Percentiles rank a stretch among this genome's conserved stretches.
phyloP scores from a whole-genome alignment of 2,329 filamentous ascomycete species.

The Chalaropsis ovoidea region DNA sequence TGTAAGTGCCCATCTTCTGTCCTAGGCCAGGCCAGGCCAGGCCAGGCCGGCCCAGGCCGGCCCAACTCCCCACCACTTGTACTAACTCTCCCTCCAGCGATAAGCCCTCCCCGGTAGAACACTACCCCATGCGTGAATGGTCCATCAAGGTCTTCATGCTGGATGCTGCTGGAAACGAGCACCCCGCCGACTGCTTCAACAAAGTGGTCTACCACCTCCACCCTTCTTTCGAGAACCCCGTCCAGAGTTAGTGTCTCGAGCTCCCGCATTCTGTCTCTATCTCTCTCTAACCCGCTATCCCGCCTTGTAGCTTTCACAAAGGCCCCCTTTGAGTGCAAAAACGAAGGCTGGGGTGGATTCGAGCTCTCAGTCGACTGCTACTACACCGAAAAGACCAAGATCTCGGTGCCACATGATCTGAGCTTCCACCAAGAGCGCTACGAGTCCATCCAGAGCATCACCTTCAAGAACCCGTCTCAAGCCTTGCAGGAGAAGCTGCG shows the following conservation, averaged over 20 bases:
- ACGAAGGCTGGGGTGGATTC: conserved; percentile 98
- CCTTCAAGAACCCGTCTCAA: conserved; percentile 87
- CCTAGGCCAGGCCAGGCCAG: no score
- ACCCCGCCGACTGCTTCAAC: conserved; percentile 74
- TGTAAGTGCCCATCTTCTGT: conserved; percentile 46
- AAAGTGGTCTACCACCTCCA: conserved; percentile 90
- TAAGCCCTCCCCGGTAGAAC: conserved; percentile 70
- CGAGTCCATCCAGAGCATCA: conserved; percentile 68
- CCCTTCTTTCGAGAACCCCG: conserved; percentile 79
- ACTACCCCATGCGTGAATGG: conserved; percentile 90
- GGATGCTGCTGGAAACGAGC: conserved; percentile 75
- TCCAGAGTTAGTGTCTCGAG: conserved; percentile 60
- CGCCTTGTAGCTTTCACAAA: conserved; percentile 58
- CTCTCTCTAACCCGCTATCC: no score
- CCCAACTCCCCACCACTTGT: background rate
- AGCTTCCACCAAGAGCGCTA: conserved; percentile 80
- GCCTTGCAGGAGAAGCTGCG: conserved; percentile 68
- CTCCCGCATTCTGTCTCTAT: background rate
- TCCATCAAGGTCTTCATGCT: conserved; percentile 75
- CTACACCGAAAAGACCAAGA: conserved; percentile 77
- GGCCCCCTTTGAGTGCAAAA: conserved; percentile 77
- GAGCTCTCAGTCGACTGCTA: conserved; percentile 82
- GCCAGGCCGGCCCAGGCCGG: background rate
- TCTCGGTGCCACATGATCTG: conserved; percentile 72
- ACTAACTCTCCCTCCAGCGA: conserved; percentile 43